Evolutionary conservation across 257 asterid species (phyloP).

Genomic region (Galeopsis tetrahit): DNA sequence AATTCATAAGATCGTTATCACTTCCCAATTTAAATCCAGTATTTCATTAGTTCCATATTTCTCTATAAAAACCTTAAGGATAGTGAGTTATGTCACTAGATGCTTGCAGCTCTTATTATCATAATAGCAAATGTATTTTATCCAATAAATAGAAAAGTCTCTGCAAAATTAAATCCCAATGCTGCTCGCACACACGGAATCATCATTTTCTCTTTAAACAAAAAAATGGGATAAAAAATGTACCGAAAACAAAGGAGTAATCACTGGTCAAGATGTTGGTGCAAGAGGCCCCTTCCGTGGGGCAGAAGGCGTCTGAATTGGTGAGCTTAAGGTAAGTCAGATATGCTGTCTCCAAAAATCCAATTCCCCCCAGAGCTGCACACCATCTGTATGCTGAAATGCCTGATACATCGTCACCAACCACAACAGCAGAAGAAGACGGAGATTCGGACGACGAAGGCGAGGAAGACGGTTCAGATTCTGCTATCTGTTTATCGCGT

Average conservation of each 20-base stretch:
- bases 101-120: not conserved
- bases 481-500: conserved; percentile 45
- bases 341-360: conserved; percentile 85
- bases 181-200: not conserved
- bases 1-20: not conserved
- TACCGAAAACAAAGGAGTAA: conserved; percentile 81
- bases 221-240: conserved; percentile 11
- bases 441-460: conserved; percentile 33
- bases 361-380: conserved; percentile 80
- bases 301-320: conserved; percentile 82
- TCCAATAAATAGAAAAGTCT: not conserved
- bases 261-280: conserved; percentile 74
- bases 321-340: conserved; percentile 80
- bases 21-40: not conserved
- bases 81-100: not conserved
- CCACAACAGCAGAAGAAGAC: conserved; percentile 36
- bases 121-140: not conserved
- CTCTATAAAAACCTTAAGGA: conserved; percentile 11
- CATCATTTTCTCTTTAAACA: conserved; percentile 3
- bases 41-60: not conserved
- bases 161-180: not conserved
- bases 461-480: conserved; percentile 42
- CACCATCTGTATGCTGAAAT: conserved; percentile 66
- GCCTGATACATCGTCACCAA: conserved; percentile 31
- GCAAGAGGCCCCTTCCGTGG: conserved; percentile 70